Base-by-base conservation (phyloP, 805 yeast genomes). In the Candida ulmi region DNA sequence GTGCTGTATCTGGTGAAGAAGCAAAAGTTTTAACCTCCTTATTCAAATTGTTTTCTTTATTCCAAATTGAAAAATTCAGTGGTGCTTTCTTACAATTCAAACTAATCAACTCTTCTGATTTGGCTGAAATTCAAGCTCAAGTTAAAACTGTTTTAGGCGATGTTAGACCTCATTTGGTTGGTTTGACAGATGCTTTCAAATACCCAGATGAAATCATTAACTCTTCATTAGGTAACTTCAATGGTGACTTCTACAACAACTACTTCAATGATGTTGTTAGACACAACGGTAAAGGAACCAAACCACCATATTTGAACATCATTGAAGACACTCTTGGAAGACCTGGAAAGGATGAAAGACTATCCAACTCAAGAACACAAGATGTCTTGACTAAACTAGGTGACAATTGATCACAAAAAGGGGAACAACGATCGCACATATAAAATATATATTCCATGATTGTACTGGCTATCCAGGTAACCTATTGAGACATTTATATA, bases 211-310 rank as follows among this genome's bases (percentile, higher is more conserved):
- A 73, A 58, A 75, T 83, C 66, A 72, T 88, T 55, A 85, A 88
- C 60, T 79, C 96, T 0, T 80, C 93, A 5, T 73, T 88, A 42
- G 97, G 96, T 35, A 72, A 69, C 41, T 81, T 73, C 62, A 79
- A 84, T 51, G 96, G 96, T 42, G 81, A 88, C 59, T 80, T 86
- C 41, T 88, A 88, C 65, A 79, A 80, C 55, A 79, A 84, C 60
- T 88, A 88, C 65, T 82, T 81, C 43, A 76, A 75, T 54, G 78
- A 78, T 41, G 76, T 80, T 15, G 56, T 65, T 36, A 58, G 60
- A 12, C 66, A 75, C 45, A 77, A 80, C 52, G 59, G 59, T 11
- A 69, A 68, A 43, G 55, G 59, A 17, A 64, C 61, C 27, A 75
- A 76, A 46, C 72, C 81, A n/a, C 78, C 77, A 17, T 75, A 74